phyloP scores from a whole-genome alignment of 805 yeast genomes.

The Monosporozyma solicola region DNA sequence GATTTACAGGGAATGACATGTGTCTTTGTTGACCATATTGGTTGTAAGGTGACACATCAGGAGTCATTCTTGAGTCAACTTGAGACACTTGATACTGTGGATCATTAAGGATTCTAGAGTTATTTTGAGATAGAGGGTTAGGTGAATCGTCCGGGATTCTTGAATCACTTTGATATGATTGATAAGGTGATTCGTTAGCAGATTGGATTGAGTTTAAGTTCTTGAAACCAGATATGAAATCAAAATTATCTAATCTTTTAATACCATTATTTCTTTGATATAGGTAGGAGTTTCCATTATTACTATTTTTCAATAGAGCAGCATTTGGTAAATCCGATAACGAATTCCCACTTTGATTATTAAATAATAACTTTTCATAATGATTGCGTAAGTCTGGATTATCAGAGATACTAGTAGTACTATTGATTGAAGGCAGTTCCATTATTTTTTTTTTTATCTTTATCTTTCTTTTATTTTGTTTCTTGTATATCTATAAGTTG shows the following conservation, averaged over 20 bases:
- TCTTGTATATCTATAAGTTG: not conserved
- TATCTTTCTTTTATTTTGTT: not conserved
- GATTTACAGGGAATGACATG: not conserved
- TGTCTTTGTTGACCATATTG: not conserved
- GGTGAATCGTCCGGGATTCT: not conserved
- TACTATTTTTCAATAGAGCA: not conserved
- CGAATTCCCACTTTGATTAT: conserved; percentile 26
- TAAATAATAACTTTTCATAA: conserved; percentile 25
- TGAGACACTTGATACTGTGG: not conserved
- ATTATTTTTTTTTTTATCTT: not conserved
- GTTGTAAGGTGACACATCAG: not conserved
- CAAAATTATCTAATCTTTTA: conserved; percentile 5
- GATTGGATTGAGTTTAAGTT: conserved; percentile 22
- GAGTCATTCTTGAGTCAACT: not conserved
- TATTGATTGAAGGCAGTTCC: conserved; percentile 25
- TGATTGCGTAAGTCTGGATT: conserved; percentile 24
- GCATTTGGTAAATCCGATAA: conserved; percentile 21
- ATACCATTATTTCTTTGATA: not conserved
- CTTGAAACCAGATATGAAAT: conserved; percentile 21
- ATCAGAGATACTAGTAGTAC: conserved; percentile 26
- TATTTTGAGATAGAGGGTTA: not conserved
- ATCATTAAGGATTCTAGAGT: not conserved
- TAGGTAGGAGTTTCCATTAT: not conserved
- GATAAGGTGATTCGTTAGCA: not conserved
- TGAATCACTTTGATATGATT: not conserved